Conservation (phyloP, 2,329 filamentous ascomycete genomes). For the Huntiella moniliformis region DNA sequence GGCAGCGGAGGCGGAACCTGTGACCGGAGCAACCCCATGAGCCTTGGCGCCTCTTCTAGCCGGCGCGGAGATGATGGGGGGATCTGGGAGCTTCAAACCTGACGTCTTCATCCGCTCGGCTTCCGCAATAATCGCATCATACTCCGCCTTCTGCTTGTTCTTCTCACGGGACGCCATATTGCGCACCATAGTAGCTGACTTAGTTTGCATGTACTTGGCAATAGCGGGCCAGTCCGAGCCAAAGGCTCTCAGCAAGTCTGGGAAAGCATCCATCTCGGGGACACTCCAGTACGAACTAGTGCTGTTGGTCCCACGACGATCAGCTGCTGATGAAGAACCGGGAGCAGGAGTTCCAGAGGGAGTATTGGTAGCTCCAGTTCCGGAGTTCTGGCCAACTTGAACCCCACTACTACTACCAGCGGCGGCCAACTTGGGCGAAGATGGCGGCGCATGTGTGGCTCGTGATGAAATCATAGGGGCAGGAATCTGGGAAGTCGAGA, state of each 20-base stretch:
- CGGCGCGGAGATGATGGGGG: conserved; percentile 30
- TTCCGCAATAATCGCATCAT: conserved; percentile 39
- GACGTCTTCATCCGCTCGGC: conserved; percentile 36
- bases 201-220: conserved; percentile 62
- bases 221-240: conserved; percentile 64
- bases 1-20: conserved; percentile 6
- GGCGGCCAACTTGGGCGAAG: background rate
- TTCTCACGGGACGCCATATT: conserved; percentile 49
- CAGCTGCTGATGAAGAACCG: conserved; percentile 28
- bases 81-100: conserved; percentile 40
- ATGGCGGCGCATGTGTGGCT: background rate
- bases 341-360: conserved; percentile 27
- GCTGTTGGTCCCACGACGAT: conserved; percentile 35
- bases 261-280: conserved; percentile 61
- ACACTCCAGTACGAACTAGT: conserved; percentile 80
- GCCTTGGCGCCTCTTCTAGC: conserved; percentile 22
- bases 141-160: conserved; percentile 34
- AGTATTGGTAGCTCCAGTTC: conserved; percentile 12
- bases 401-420: background rate
- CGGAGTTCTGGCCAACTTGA: background rate
- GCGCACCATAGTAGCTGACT: conserved; percentile 72
- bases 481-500: conserved; percentile 1
- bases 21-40: conserved; percentile 9
- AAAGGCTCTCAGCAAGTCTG: conserved; percentile 51
- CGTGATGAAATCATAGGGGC: conserved; percentile 6